Conservation (phyloP, 2,329 filamentous ascomycete species). For the Colletotrichum musicola region DNA sequence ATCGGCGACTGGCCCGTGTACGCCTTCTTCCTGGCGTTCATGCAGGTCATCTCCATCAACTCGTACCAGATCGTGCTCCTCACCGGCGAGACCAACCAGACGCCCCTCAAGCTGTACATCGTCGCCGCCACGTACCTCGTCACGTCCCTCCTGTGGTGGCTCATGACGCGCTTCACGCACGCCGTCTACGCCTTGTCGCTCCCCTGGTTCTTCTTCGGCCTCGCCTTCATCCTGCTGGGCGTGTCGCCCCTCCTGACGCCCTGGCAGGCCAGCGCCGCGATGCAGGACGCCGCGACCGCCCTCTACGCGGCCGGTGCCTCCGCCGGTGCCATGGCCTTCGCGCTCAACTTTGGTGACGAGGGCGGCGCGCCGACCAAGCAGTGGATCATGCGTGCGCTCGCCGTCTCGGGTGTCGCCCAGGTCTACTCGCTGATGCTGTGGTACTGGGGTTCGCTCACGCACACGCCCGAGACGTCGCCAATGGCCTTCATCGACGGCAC, state of each 20-base stretch:
- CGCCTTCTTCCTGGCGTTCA: conserved; percentile 70
- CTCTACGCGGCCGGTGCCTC: conserved; percentile 73
- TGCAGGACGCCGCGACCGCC: conserved; percentile 72
- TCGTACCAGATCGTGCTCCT: conserved; percentile 78
- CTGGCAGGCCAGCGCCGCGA: conserved; percentile 53
- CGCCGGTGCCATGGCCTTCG: conserved; percentile 74
- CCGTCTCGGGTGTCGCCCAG: conserved; percentile 76
- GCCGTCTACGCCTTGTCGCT: conserved; percentile 69
- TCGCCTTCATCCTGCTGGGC: conserved; percentile 74
- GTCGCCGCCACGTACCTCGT: conserved; percentile 71
- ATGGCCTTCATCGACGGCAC: conserved; percentile 46
- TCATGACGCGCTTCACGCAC: conserved; percentile 69
- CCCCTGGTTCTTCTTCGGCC: conserved; percentile 73
- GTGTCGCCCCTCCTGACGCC: conserved; percentile 67
- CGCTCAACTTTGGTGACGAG: conserved; percentile 76
- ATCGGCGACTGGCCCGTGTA: conserved; percentile 76
- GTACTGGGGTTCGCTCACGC: conserved; percentile 68
- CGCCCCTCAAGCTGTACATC: conserved; percentile 69
- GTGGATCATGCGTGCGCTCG: conserved; percentile 76
- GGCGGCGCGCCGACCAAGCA: conserved; percentile 71
- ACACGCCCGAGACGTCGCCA: conserved; percentile 33
- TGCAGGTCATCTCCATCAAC: conserved; percentile 74
- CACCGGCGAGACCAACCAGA: conserved; percentile 71
- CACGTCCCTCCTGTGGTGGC: conserved; percentile 73
- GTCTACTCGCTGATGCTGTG: conserved; percentile 74